A percentile compares a stretch with the other conserved stretches of the same genome.
These are phyloP conservation scores for Heliamphora exappendiculata DNA, from an alignment of 148 eudicot genomes.

Conservation along the genomic window DNA sequence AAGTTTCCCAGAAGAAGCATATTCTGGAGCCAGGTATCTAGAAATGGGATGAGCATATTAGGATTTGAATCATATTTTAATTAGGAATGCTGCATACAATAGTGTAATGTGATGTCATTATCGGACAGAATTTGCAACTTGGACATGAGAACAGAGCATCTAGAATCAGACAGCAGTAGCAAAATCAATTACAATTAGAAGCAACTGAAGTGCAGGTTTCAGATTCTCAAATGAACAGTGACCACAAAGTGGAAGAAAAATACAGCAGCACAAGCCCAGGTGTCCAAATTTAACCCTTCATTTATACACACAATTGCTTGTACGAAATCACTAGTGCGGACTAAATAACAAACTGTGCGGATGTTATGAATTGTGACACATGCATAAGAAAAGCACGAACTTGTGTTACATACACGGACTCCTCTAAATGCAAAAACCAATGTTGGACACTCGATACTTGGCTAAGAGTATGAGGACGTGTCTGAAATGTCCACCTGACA, in stretches of 20 bases:
- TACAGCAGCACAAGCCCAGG: not conserved
- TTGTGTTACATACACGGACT: too few species aligned
- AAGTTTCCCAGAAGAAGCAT: conserved; percentile 89
- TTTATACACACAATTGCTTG: not conserved
- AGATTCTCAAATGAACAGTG: not conserved
- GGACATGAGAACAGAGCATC: not conserved
- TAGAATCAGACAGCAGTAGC: not conserved
- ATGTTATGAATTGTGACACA: too few species aligned
- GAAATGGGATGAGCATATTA: not conserved
- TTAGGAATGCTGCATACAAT: not conserved
- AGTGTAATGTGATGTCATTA: not conserved
- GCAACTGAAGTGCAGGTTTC: not conserved
- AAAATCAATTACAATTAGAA: not conserved
- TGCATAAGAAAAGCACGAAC: too few species aligned
- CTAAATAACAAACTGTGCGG: too few species aligned
- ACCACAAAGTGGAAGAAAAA: not conserved
- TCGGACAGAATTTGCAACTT: not conserved
- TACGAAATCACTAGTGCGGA: too few species aligned
- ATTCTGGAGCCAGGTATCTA: conserved; percentile 94
- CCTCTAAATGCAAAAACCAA: too few species aligned
- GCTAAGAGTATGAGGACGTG: too few species aligned
- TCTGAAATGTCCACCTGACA: too few species aligned
- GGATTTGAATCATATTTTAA: conserved; percentile 3
- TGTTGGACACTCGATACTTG: too few species aligned
- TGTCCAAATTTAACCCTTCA: not conserved